Percentiles rank a stretch among this genome's conserved stretches.
Evolutionary conservation across 805 yeast genomes (phyloP).

Genomic region (Lipomyces spencermartinsiae): DNA sequence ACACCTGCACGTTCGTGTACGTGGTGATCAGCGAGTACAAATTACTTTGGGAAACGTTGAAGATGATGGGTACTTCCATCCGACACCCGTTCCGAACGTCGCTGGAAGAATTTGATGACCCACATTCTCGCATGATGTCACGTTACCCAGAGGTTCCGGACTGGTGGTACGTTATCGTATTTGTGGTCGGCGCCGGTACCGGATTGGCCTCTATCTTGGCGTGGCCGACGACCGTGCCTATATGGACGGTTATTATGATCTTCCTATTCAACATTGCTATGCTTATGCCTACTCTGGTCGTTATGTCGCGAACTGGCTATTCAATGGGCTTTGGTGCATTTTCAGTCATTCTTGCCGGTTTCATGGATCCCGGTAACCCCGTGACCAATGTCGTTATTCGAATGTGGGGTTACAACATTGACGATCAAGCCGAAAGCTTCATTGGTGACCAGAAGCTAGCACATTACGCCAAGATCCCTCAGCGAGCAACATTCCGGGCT

Average conservation of each 20-base stretch:
- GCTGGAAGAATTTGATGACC: conserved; percentile 45
- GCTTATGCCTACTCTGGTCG: too few relatives aligned
- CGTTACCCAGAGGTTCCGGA: conserved; percentile 7
- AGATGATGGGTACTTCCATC: conserved; percentile 38
- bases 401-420: conserved; percentile 63
- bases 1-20: conserved; percentile 20
- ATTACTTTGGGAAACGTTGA: conserved; percentile 47
- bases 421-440: conserved; percentile 68
- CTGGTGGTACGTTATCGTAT: conserved; percentile 48
- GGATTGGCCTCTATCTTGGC: conserved; percentile 50
- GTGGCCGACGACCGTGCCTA: conserved; percentile 48
- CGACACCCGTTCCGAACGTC: conserved; percentile 41
- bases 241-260: conserved; percentile 28
- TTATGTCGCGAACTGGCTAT: too few relatives aligned
- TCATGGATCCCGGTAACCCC: conserved; percentile 57
- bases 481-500: conserved; percentile 51
- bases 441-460: conserved; percentile 63
- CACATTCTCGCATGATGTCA: conserved; percentile 19
- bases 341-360: conserved; percentile 38
- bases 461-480: conserved; percentile 56
- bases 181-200: conserved; percentile 52
- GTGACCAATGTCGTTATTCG: conserved; percentile 59
- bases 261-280: too few relatives aligned
- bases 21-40: conserved; percentile 15
- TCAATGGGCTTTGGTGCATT: conserved; percentile 44